Evolutionary conservation across 805 yeast genomes (phyloP).

Genomic region (Isabelozyma pseudorhagii): DNA sequence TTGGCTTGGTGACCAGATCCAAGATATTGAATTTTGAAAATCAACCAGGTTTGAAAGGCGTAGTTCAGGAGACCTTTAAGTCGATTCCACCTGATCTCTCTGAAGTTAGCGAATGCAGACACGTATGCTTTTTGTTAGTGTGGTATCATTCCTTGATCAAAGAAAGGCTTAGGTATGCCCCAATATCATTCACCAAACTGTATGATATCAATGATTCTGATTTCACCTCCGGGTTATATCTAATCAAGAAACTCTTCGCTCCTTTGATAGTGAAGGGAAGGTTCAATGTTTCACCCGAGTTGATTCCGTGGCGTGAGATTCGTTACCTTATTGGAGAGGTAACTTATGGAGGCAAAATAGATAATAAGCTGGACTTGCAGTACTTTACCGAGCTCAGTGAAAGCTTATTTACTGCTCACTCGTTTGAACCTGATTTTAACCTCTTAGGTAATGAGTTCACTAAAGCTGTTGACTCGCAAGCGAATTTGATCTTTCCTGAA

Average conservation of each 20-base stretch:
- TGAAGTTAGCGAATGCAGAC: slow-evolving; percentile 42
- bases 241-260: slow-evolving; percentile 42
- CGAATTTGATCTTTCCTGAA: slow-evolving; percentile 41
- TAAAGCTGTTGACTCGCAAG: slow-evolving; percentile 14
- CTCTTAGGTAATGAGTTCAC: slow-evolving; percentile 30
- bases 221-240: slow-evolving; percentile 44
- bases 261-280: slow-evolving; percentile 16
- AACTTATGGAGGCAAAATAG: slow-evolving; percentile 67
- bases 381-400: slow-evolving; percentile 32
- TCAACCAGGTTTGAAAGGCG: slow-evolving; percentile 54
- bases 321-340: slow-evolving; percentile 48
- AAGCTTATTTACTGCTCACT: slow-evolving; percentile 32
- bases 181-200: slow-evolving; percentile 56
- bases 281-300: slow-evolving; percentile 42
- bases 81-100: slow-evolving; percentile 13
- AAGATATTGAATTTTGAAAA: slow-evolving; percentile 60
- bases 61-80: slow-evolving; percentile 38
- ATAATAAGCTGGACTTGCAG: slow-evolving; percentile 36
- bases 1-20: slow-evolving; percentile 52
- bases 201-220: slow-evolving; percentile 81
- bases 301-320: slow-evolving; percentile 55
- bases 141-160: slow-evolving; percentile 71
- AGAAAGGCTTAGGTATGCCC: slow-evolving; percentile 57
- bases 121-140: slow-evolving; percentile 51
- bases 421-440: slow-evolving; percentile 43